Evolutionary conservation across 257 asterid genomes (phyloP), one percentile per base, ranked within the genome.

Genomic region (Nicotiana knightiana): DNA sequence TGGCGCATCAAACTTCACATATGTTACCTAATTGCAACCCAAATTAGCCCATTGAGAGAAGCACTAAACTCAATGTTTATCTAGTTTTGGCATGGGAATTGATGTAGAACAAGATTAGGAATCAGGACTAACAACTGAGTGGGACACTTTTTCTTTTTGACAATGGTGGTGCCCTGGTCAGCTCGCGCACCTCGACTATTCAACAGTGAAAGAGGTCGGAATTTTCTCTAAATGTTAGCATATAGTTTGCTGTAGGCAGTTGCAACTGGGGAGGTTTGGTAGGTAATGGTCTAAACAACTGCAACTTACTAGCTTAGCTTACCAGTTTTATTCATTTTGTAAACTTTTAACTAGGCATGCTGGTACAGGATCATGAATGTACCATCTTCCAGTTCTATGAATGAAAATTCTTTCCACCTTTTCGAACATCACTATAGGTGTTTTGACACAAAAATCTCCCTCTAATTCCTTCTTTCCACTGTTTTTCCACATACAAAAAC

Each of bases 311-410:
- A 12, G 21, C 32, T 24, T 71, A 71, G 77, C 79, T 17, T 71
- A 71, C 62, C 15, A 16, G 26, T 24, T 48, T 48, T 48, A 32
- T 73, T 73, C 61, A 73, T 48, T 24, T 73, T 71, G 59, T 71
- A 13, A 70, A 48, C 62, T 73, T 43, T 73, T 73, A 73, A 12
- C 26, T 48, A 48, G 79, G 79, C 79, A 73, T 73, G 43, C 43
- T 73, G 51, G 79, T 6, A 21, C 15, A 13, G 37, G 79, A 21
- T 13, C 79, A 24, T 24, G 2, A 73, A 24, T 48, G 79, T 73
- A 73, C 59, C 28, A 73, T 73, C 15, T 51, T 15, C 79, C 62
- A 13, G 16, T 24, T 32, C 5, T 73, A 48, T 26, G 26, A 48
- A 73, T 48, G 39, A 48, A 32, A 73, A 73, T 73, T 48, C 79